phyloP scores from a whole-genome alignment of 2,329 filamentous ascomycete genomes.

The Gaeumannomyces sp. region DNA sequence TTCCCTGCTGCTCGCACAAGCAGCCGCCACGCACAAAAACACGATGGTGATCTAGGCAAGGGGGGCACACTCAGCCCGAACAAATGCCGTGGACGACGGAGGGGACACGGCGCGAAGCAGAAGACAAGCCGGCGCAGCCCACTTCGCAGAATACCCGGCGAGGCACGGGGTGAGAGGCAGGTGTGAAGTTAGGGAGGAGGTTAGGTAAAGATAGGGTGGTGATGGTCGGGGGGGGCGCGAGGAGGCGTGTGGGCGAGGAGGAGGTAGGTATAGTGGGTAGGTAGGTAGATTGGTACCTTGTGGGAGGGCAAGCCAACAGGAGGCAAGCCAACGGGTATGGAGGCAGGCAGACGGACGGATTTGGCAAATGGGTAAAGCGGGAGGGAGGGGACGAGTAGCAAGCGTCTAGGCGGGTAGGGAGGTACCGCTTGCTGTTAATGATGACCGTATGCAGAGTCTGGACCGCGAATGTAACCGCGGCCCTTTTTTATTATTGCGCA shows the following conservation, averaged over 20 bases:
- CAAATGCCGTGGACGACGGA: neutral
- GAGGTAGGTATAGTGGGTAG: neutral
- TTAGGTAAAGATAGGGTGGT: neutral
- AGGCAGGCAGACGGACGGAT: neutral
- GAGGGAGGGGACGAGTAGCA: neutral
- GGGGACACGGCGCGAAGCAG: neutral
- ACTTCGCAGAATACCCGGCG: neutral
- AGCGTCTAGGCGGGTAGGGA: neutral
- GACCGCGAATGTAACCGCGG: neutral
- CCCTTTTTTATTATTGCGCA: constrained; percentile 1
- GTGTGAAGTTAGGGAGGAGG: neutral
- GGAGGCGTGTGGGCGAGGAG: neutral
- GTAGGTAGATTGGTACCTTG: neutral
- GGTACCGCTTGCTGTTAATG: neutral
- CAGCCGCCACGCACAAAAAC: neutral
- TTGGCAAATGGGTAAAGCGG: neutral
- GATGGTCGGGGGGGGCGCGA: neutral
- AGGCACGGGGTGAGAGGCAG: neutral
- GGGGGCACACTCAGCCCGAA: neutral
- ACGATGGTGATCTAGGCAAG: neutral
- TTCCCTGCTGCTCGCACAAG: neutral
- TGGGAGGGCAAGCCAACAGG: too few species aligned
- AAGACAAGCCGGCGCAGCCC: neutral
- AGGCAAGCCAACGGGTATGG: neutral
- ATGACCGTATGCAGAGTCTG: neutral